Percentiles rank a stretch among this genome's conserved stretches.
Evolutionary conservation across 208 protist species (phyloP).

Genomic region (Porcisia deanei): DNA sequence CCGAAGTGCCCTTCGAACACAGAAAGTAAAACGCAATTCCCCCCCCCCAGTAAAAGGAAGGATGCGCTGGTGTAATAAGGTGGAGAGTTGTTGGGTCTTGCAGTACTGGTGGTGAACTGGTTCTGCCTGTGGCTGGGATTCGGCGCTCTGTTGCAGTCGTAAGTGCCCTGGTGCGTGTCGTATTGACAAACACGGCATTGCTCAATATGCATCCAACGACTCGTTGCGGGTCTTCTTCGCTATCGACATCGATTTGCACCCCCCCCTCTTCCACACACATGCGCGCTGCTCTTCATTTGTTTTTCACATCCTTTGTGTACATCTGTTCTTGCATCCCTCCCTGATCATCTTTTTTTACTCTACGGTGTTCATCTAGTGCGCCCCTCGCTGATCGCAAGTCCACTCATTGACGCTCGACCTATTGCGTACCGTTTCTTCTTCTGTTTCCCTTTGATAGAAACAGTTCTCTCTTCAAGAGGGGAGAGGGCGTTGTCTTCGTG

Average conservation of each 20-base stretch:
- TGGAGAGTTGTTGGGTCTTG: neutral
- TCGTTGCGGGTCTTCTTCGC: neutral
- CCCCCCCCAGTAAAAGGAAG: neutral
- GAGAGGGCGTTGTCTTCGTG: neutral
- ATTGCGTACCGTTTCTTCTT: neutral
- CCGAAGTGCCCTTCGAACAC: neutral
- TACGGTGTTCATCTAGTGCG: neutral
- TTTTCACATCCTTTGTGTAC: neutral
- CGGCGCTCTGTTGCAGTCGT: neutral
- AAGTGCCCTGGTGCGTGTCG: neutral
- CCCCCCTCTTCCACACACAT: neutral
- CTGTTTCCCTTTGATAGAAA: neutral
- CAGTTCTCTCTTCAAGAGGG: neutral
- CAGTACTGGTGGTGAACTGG: neutral
- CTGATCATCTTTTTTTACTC: neutral
- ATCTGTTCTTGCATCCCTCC: neutral
- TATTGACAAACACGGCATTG: neutral
- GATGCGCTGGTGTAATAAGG: neutral
- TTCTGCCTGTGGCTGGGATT: neutral
- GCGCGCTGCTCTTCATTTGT: neutral
- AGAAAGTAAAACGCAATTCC: neutral
- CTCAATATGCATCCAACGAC: neutral
- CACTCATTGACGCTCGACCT: neutral
- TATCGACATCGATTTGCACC: neutral
- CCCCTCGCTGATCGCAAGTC: neutral